phyloP scores from a whole-genome alignment of 2,329 filamentous ascomycete genomes.

The Dendrostoma leiphaemia region DNA sequence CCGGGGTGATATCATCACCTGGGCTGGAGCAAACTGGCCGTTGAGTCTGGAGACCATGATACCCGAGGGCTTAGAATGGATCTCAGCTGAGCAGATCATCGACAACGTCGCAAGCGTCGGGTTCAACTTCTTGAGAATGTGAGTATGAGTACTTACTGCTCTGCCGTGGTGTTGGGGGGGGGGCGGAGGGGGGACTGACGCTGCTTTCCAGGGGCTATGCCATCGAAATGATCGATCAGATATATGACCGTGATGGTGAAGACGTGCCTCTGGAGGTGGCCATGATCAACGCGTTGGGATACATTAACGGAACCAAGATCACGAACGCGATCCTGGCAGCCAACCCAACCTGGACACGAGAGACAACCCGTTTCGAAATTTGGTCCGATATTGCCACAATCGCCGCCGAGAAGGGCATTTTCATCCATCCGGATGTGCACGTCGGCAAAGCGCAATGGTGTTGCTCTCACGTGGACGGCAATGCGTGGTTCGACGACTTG shows the following conservation, averaged over 20 bases:
- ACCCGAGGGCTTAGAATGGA: constrained; percentile 54
- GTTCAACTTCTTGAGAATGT: constrained; percentile 54
- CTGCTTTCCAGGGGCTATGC: constrained; percentile 40
- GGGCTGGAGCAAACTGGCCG: constrained; percentile 36
- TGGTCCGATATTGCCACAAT: constrained; percentile 35
- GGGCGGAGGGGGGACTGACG: background rate
- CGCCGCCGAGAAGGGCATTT: constrained; percentile 32
- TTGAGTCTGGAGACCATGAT: constrained; percentile 51
- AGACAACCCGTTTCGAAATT: constrained; percentile 46
- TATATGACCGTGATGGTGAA: constrained; percentile 35
- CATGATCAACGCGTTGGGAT: constrained; percentile 40
- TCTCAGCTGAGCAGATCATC: constrained; percentile 47
- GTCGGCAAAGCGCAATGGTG: constrained; percentile 41
- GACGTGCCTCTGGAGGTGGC: constrained; percentile 37
- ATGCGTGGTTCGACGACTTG: constrained; percentile 54
- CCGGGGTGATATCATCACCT: constrained; percentile 33
- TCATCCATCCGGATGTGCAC: constrained; percentile 40
- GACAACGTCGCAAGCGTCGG: constrained; percentile 47
- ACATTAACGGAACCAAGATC: constrained; percentile 45
- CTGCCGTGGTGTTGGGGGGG: background rate
- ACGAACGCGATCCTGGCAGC: constrained; percentile 44
- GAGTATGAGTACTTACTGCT: constrained; percentile 12
- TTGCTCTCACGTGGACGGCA: constrained; percentile 48
- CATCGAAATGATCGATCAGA: constrained; percentile 54
- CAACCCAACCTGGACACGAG: constrained; percentile 47